Evolutionary conservation across 306 rosid species (phyloP).

Genomic region (Arachis stenosperma): DNA sequence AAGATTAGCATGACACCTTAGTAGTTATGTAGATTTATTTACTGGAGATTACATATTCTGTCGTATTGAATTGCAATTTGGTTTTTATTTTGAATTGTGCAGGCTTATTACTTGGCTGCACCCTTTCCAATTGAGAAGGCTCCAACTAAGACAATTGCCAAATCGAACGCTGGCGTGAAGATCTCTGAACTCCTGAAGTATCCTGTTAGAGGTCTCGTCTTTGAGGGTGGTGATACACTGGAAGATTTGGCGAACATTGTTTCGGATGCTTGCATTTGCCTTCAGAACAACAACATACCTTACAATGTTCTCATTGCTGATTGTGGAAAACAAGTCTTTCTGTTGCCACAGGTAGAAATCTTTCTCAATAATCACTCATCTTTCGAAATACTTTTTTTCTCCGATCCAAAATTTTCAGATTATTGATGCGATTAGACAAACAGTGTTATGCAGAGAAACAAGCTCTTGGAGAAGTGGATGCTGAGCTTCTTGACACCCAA

Average conservation of each 20-base stretch:
- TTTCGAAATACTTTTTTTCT: neutral
- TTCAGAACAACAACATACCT: slow-evolving; percentile 84
- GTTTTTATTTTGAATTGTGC: slow-evolving; percentile 18
- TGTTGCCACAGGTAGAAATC: slow-evolving; percentile 83
- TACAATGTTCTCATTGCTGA: slow-evolving; percentile 85
- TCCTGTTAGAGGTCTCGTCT: slow-evolving; percentile 87
- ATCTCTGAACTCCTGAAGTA: slow-evolving; percentile 67
- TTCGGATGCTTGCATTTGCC: slow-evolving; percentile 85
- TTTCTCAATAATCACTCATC: neutral
- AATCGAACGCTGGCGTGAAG: slow-evolving; percentile 57
- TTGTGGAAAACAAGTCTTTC: slow-evolving; percentile 72
- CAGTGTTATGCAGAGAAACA: slow-evolving; percentile 99
- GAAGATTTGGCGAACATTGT: slow-evolving; percentile 68
- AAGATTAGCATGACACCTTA: neutral
- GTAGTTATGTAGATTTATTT: neutral
- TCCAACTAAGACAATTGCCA: slow-evolving; percentile 67
- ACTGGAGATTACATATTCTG: neutral
- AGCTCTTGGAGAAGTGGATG: slow-evolving; percentile 91
- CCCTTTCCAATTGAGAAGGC: slow-evolving; percentile 97
- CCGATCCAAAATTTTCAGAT: neutral
- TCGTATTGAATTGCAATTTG: slow-evolving; percentile 10
- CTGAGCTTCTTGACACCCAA: slow-evolving; percentile 93
- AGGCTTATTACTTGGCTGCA: slow-evolving; percentile 90
- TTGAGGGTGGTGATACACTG: slow-evolving; percentile 72
- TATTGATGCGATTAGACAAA: slow-evolving; percentile 19